phyloP scores from a whole-genome alignment of 306 rosid species.

The Lithocarpus polystachyus region DNA sequence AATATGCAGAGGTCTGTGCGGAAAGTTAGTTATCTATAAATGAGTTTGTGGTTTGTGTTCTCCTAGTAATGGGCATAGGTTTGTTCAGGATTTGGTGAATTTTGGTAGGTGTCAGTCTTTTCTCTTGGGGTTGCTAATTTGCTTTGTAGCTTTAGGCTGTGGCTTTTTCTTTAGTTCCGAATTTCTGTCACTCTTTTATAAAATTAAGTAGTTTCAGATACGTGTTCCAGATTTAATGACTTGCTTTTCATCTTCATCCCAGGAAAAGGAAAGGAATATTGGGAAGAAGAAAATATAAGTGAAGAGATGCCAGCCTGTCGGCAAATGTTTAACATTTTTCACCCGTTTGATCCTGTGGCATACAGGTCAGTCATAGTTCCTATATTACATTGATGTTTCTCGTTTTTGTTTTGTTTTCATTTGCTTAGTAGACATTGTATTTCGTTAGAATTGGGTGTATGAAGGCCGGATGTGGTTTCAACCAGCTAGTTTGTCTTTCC shows the following conservation, averaged over 20 bases:
- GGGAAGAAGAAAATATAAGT: slow-evolving; percentile 76
- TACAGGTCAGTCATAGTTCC: slow-evolving; percentile 60
- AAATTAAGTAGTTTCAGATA: slow-evolving; percentile 10
- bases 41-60: neutral
- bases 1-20: neutral
- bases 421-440: neutral
- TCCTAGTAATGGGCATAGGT: neutral
- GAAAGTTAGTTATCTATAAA: neutral
- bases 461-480: neutral
- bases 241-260: slow-evolving; percentile 20
- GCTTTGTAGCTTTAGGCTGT: neutral
- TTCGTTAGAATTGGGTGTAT: neutral
- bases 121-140: neutral
- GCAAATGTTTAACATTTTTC: slow-evolving; percentile 95
- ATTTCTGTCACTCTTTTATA: neutral
- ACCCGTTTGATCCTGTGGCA: slow-evolving; percentile 97
- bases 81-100: neutral
- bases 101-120: neutral
- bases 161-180: neutral
- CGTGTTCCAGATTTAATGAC: slow-evolving; percentile 1
- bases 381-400: neutral
- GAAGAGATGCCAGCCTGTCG: slow-evolving; percentile 97
- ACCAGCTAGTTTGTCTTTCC: neutral
- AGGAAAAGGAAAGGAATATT: slow-evolving; percentile 89
- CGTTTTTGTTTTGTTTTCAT: neutral